phyloP scores from a whole-genome alignment of 202 grass and related monocot species.

The Eragrostis tef region DNA sequence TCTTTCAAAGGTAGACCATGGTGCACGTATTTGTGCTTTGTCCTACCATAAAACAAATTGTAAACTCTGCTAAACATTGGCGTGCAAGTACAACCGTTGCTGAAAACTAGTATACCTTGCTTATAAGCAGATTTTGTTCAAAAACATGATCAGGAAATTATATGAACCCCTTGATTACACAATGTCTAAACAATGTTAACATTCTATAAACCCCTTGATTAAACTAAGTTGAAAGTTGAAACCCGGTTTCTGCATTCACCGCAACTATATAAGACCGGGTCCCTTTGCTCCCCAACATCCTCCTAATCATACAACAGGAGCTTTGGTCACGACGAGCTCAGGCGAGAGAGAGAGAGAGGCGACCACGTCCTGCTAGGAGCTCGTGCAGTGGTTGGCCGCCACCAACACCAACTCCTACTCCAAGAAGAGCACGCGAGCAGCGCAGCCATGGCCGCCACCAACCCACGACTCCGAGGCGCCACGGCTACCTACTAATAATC shows the following conservation, averaged over 20 bases:
- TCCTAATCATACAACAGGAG: slow-evolving; percentile 1
- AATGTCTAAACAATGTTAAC: too few species aligned
- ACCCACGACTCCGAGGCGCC: neutral
- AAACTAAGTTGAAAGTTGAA: neutral
- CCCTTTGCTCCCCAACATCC: neutral
- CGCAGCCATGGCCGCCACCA: slow-evolving; percentile 43
- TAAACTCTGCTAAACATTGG: neutral
- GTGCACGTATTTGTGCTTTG: too few species aligned
- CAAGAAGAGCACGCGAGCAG: slow-evolving; percentile 6
- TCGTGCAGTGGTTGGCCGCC: slow-evolving; percentile 11
- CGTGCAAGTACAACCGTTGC: neutral
- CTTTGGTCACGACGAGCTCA: neutral
- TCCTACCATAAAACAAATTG: neutral
- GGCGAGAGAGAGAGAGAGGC: slow-evolving; percentile 15
- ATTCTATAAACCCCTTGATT: too few species aligned
- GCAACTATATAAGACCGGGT: slow-evolving; percentile 1
- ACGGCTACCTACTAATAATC: slow-evolving; percentile 23
- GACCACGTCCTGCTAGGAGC: slow-evolving; percentile 43
- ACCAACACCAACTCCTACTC: slow-evolving; percentile 16
- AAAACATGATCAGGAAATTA: neutral
- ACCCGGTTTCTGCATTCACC: neutral
- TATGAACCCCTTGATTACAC: neutral
- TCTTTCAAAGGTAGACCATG: too few species aligned
- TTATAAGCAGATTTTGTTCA: neutral
- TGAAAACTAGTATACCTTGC: neutral